Conservation (phyloP, 2,329 filamentous ascomycete species). For the Purpureocillium lavendulum region DNA sequence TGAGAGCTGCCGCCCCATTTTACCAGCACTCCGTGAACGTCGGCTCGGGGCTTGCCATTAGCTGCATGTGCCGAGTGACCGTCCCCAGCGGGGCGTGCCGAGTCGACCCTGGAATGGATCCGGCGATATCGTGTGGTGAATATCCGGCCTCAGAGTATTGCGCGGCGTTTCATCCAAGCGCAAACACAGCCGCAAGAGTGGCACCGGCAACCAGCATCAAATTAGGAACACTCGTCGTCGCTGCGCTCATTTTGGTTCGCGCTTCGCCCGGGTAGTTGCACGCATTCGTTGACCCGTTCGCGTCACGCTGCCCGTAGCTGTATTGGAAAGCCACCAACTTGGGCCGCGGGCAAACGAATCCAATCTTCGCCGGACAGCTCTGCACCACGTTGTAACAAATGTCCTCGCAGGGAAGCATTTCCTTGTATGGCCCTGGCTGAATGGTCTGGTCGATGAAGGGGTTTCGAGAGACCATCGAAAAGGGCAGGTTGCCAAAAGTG, state of each 20-base stretch:
- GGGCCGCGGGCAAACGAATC: slow-evolving; percentile 63
- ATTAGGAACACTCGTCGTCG: slow-evolving; percentile 7
- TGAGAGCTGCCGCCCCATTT: no score
- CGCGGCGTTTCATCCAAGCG: not conserved
- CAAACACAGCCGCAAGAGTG: not conserved
- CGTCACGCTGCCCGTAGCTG: slow-evolving; percentile 24
- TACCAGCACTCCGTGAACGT: no score
- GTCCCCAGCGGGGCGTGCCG: no score
- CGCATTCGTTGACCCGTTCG: slow-evolving; percentile 14
- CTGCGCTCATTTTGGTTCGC: slow-evolving; percentile 17
- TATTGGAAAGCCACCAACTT: slow-evolving; percentile 21
- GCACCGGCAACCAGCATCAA: slow-evolving; percentile 9
- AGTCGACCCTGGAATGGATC: no score
- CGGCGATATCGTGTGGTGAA: no score
- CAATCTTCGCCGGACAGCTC: slow-evolving; percentile 69
- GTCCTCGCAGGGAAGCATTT: slow-evolving; percentile 81
- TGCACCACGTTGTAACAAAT: slow-evolving; percentile 81
- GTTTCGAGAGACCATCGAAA: slow-evolving; percentile 52
- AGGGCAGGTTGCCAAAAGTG: slow-evolving; percentile 12
- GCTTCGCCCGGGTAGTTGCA: slow-evolving; percentile 31
- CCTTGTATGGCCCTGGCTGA: slow-evolving; percentile 83
- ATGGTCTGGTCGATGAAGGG: slow-evolving; percentile 62
- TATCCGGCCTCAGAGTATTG: no score
- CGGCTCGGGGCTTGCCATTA: no score
- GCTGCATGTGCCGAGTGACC: no score